Conservation (phyloP, 345 rosid species). For the Barbarea vulgaris region DNA sequence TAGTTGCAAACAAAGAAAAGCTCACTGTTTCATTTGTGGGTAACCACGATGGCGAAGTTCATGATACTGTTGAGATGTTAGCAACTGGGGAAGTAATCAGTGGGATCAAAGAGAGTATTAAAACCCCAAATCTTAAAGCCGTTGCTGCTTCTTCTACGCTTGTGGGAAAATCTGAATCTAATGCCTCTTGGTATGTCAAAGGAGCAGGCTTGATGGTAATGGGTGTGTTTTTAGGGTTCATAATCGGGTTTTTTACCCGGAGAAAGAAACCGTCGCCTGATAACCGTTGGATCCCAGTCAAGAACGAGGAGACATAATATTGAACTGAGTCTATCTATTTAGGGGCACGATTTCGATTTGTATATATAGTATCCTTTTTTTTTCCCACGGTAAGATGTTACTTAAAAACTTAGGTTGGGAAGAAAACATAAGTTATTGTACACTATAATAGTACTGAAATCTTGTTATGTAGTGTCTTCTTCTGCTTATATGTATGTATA, state of each 20-base stretch:
- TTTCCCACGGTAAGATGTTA: slow-evolving; percentile 30
- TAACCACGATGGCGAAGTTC: slow-evolving; percentile 88
- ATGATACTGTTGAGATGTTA: slow-evolving; percentile 76
- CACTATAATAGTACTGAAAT: slow-evolving; percentile 22
- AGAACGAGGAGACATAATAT: slow-evolving; percentile 57
- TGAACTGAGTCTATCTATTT: slow-evolving; percentile 1
- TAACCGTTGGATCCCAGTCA: slow-evolving; percentile 69
- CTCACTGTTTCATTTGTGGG: slow-evolving; percentile 78
- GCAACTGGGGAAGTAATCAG: slow-evolving; percentile 70
- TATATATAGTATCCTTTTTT: slow-evolving; percentile 27
- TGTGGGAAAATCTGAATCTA: slow-evolving; percentile 35
- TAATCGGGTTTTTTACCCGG: slow-evolving; percentile 59
- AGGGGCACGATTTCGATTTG: slow-evolving; percentile 30
- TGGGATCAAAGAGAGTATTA: slow-evolving; percentile 36
- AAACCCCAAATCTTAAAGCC: neutral
- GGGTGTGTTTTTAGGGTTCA: slow-evolving; percentile 64
- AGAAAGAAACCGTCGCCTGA: slow-evolving; percentile 48
- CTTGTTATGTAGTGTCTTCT: slow-evolving; percentile 5
- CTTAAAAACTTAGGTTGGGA: neutral
- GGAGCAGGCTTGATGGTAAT: slow-evolving; percentile 66
- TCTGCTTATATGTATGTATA: neutral
- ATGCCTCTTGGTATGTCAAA: slow-evolving; percentile 53
- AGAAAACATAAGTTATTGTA: slow-evolving; percentile 5
- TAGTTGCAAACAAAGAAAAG: slow-evolving; percentile 78
- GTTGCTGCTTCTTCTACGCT: slow-evolving; percentile 22